Conservation (phyloP, 495 filamentous ascomycete species). For the Aspergillus cavernicola region DNA sequence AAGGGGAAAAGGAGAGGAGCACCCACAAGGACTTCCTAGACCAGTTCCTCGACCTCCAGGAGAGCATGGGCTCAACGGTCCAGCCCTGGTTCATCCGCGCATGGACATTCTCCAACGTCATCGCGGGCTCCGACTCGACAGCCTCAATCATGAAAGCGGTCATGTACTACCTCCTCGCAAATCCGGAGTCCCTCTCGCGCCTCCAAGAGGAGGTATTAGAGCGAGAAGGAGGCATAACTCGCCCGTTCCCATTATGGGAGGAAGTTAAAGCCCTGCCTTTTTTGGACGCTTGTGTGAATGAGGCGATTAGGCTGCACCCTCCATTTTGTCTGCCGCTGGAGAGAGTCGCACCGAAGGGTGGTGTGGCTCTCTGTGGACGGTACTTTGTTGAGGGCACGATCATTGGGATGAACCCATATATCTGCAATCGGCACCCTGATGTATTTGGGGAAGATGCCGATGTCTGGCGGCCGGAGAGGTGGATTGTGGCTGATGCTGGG, state of each 20-base stretch:
- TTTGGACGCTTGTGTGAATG: slow-evolving; percentile 50
- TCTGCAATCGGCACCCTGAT: slow-evolving; percentile 10
- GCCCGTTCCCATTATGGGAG: slow-evolving; percentile 17
- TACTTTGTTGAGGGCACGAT: not conserved
- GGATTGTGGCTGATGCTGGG: slow-evolving; percentile 11
- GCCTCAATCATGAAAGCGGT: slow-evolving; percentile 32
- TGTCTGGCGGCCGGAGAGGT: slow-evolving; percentile 26
- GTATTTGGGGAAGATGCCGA: slow-evolving; percentile 26
- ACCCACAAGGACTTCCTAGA: slow-evolving; percentile 23
- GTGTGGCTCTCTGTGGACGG: not conserved
- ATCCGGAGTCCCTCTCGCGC: slow-evolving; percentile 17
- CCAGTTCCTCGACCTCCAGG: slow-evolving; percentile 8
- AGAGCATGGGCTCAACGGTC: not conserved
- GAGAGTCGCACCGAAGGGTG: slow-evolving; percentile 19
- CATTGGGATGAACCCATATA: not conserved
- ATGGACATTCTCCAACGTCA: slow-evolving; percentile 28
- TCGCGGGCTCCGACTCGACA: slow-evolving; percentile 45
- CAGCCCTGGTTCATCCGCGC: slow-evolving; percentile 12
- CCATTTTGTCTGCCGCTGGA: slow-evolving; percentile 34
- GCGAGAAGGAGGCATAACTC: not conserved
- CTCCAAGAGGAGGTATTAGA: not conserved
- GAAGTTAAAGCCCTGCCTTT: slow-evolving; percentile 27
- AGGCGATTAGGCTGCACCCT: slow-evolving; percentile 51
- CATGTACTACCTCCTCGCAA: slow-evolving; percentile 32
- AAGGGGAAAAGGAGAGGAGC: not conserved